Conservation (phyloP, 2,329 filamentous ascomycete genomes). For the Pleoardoris graminearum region DNA sequence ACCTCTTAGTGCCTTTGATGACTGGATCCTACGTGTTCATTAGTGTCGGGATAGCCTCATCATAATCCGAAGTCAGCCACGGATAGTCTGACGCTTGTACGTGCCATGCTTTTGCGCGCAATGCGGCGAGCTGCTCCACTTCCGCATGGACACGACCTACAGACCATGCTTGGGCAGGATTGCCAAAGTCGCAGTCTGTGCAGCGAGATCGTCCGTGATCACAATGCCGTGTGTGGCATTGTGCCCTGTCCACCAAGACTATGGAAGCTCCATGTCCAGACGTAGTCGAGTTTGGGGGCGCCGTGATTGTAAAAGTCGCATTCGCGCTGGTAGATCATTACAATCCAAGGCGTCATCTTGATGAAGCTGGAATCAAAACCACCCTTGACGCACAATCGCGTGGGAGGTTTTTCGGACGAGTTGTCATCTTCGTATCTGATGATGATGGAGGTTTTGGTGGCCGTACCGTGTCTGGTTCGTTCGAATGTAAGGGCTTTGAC, state of each 20-base stretch:
- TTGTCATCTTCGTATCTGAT: slow-evolving; percentile 15
- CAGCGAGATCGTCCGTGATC: slow-evolving; percentile 18
- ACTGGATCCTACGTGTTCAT: slow-evolving; percentile 11
- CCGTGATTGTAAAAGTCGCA: slow-evolving; percentile 22
- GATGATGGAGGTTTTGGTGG: slow-evolving; percentile 19
- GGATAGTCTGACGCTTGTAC: slow-evolving; percentile 30
- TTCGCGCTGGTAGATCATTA: slow-evolving; percentile 19
- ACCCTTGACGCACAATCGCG: slow-evolving; percentile 21
- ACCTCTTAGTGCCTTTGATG: slow-evolving; percentile 12
- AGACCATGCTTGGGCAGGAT: slow-evolving; percentile 13
- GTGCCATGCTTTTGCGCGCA: slow-evolving; percentile 50
- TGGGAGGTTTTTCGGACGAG: background rate
- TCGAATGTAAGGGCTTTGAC: slow-evolving; percentile 12
- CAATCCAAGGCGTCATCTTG: slow-evolving; percentile 11
- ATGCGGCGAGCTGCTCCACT: slow-evolving; percentile 47
- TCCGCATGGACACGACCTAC: slow-evolving; percentile 11
- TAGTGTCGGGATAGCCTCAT: slow-evolving; percentile 31
- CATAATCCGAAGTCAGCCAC: slow-evolving; percentile 37
- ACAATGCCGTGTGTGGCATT: slow-evolving; percentile 21
- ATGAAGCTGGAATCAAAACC: slow-evolving; percentile 18
- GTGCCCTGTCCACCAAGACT: slow-evolving; percentile 13
- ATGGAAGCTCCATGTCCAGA: slow-evolving; percentile 17
- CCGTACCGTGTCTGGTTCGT: slow-evolving; percentile 18
- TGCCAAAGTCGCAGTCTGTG: slow-evolving; percentile 12
- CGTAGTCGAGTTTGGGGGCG: slow-evolving; percentile 13